Evolutionary conservation across 2,329 filamentous ascomycete genomes (phyloP), one percentile per base, ranked within the genome.

Genomic region (Westerdykella ornata): DNA sequence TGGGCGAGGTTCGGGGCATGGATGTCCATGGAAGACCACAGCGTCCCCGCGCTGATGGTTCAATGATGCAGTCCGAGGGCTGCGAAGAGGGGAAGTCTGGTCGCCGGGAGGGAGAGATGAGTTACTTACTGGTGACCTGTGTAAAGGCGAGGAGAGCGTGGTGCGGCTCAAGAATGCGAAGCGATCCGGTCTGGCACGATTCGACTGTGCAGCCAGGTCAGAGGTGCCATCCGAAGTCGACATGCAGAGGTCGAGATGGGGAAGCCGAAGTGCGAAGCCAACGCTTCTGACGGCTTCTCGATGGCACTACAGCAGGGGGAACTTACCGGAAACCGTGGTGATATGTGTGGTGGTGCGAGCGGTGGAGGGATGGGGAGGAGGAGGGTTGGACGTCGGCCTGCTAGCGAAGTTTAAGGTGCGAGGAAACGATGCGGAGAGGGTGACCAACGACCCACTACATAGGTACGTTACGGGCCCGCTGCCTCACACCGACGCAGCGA

Each of bases 331-430:
- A 19, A 32, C 5, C 12, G 37, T 18, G 22, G 22, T 26, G 36
- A 15, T 30, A 16, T 40, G 37, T 30, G 38, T 17, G 37, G 22
- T 45, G 46, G 48, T 49, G 51, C 31, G 40, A 38, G 52, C 51
- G 50, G 53, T 51, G 53, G 54, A 53, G 47, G 49, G 49, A 51
- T 54, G 47, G 53, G 49, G 47, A 49, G 45, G 47, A 49, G 45
- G 45, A 22, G 20, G 28, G 30, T 39, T 31, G 17, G 34, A 20
- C 17, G 35, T 15, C 20, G 19, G 28, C 16, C 37, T 39, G 22
- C 12, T 26, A 26, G 22, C 22, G 22, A 26, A 26, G 22, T 26
- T 26, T 26, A 26, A 26, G 22, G 8, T 26, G 22, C 22, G 22
- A 26, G 22, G 22, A 26, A 26, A 26, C 22, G 22, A 26, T 26